phyloP scores from a whole-genome alignment of 2,329 filamentous ascomycete genomes.

The Pseudogymnoascus sp. region DNA sequence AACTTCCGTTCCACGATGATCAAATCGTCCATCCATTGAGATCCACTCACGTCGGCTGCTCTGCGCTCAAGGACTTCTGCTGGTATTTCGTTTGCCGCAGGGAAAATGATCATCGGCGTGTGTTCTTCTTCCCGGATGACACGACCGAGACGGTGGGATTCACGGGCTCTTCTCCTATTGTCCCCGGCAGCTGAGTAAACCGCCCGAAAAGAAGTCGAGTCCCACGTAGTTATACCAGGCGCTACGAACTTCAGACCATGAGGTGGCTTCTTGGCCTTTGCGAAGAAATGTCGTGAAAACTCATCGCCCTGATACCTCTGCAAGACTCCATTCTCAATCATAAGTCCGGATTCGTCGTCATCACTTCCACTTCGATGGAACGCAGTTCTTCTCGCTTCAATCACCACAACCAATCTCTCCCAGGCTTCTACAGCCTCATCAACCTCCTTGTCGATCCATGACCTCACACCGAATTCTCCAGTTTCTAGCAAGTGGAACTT shows the following conservation, averaged over 20 bases:
- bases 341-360: neutral
- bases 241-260: neutral
- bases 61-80: neutral
- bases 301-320: neutral
- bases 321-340: neutral
- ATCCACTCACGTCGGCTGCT: neutral
- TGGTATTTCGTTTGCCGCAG: neutral
- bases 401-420: neutral
- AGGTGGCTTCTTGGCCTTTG: neutral
- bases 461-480: neutral
- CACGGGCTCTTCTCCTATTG: neutral
- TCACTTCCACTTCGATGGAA: neutral
- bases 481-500: neutral
- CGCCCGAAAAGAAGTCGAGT: neutral
- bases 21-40: neutral
- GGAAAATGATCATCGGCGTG: neutral
- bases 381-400: neutral
- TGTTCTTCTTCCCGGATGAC: neutral
- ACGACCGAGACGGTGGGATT: neutral
- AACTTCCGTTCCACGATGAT: neutral
- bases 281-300: neutral
- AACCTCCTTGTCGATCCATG: neutral
- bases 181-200: neutral
- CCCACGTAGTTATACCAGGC: neutral
- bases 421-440: neutral